These are phyloP conservation scores for Melanopsichium pennsylvanicum DNA, from an alignment of 1,284 basidiomycete genomes.

Conservation along the genomic window DNA sequence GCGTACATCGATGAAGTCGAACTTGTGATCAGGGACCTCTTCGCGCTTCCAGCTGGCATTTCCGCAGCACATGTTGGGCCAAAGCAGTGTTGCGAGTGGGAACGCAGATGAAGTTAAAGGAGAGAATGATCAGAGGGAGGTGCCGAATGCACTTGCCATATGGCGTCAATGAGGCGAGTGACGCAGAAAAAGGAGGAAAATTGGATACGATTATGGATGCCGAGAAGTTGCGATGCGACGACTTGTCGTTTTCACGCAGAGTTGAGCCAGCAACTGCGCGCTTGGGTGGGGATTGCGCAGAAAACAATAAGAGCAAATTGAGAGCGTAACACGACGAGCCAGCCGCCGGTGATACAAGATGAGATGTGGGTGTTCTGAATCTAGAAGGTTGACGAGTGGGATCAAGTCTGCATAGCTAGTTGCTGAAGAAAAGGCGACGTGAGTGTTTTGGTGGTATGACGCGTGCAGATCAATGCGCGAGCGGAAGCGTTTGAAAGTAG, in stretches of 20 bases:
- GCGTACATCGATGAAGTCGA: slow-evolving; percentile 92
- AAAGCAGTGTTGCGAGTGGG: background rate
- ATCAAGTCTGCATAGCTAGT: slow-evolving; percentile 12
- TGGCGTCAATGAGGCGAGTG: background rate
- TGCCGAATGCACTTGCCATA: background rate
- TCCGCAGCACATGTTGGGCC: slow-evolving; percentile 53
- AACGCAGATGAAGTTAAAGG: background rate
- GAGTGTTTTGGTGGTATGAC: too few relatives aligned
- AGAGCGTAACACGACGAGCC: slow-evolving; percentile 10
- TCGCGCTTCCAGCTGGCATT: slow-evolving; percentile 84
- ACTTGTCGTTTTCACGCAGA: slow-evolving; percentile 14
- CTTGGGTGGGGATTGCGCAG: background rate
- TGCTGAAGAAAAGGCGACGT: background rate
- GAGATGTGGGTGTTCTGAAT: background rate
- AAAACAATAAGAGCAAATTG: background rate
- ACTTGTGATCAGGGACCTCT: slow-evolving; percentile 98
- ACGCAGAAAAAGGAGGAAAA: background rate
- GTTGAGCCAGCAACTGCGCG: slow-evolving; percentile 18
- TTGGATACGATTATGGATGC: slow-evolving; percentile 14
- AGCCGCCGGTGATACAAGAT: slow-evolving; percentile 8
- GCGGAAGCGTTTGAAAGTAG: too few relatives aligned
- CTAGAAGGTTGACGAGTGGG: background rate
- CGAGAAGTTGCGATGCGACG: slow-evolving; percentile 16
- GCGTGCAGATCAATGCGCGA: too few relatives aligned
- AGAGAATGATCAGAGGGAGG: slow-evolving; percentile 1